These are phyloP conservation scores for Syzygium syzygioides DNA, from an alignment of 441 rosid genomes.

Conservation along the genomic window DNA sequence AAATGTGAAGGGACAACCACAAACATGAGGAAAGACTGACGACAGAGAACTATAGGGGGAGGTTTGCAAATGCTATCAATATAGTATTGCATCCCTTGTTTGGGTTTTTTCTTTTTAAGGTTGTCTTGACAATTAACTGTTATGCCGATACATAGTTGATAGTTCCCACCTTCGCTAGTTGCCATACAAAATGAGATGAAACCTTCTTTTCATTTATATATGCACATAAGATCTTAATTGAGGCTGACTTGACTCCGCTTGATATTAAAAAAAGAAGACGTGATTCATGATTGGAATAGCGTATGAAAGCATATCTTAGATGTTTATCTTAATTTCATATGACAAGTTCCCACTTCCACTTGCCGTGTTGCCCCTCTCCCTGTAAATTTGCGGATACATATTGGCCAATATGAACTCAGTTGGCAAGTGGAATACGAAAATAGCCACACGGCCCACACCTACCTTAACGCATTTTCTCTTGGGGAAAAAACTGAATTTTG, in stretches of 20 bases:
- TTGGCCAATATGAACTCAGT: neutral
- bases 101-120: neutral
- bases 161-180: neutral
- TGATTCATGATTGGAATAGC: neutral
- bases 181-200: neutral
- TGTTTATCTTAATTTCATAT: neutral
- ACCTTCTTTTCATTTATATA: neutral
- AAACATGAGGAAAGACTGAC: neutral
- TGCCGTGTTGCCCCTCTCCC: neutral
- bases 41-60: neutral
- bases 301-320: neutral
- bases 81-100: neutral
- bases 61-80: neutral
- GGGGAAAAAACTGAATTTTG: neutral
- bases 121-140: neutral
- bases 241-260: neutral
- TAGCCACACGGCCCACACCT: neutral
- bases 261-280: neutral
- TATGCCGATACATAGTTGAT: neutral
- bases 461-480: neutral
- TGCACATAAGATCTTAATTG: neutral
- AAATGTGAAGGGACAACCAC: neutral
- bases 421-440: neutral
- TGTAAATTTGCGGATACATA: neutral
- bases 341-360: neutral